phyloP scores from a whole-genome alignment of 208 protist genomes.

The Acanthamoeba triangularis region DNA sequence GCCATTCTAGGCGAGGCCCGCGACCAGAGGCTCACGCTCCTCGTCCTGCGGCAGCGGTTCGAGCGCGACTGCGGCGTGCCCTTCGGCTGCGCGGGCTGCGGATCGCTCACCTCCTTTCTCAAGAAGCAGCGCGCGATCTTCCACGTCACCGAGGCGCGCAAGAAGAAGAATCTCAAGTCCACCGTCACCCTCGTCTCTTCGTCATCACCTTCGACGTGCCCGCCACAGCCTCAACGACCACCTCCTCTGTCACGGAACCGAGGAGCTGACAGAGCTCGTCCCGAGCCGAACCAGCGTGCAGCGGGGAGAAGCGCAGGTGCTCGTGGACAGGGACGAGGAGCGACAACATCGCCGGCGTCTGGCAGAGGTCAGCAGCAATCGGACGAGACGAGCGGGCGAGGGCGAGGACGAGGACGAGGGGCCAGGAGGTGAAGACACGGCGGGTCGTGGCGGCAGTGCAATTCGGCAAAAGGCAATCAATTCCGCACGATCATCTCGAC shows the following conservation, averaged over 20 bases:
- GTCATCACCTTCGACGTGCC: neutral
- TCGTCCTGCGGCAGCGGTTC: slow-evolving; percentile 58
- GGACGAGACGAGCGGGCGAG: neutral
- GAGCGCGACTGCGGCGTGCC: slow-evolving; percentile 69
- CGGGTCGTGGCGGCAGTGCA: no score
- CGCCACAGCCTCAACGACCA: neutral
- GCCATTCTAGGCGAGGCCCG: slow-evolving; percentile 40
- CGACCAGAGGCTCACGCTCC: slow-evolving; percentile 61
- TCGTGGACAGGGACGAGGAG: no score
- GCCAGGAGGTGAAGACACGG: neutral
- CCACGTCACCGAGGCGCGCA: neutral
- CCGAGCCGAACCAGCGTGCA: neutral
- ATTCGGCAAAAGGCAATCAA: no score
- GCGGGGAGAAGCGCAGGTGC: no score
- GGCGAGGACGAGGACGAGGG: neutral
- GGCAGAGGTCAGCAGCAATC: neutral
- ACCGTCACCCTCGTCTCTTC: slow-evolving; percentile 22
- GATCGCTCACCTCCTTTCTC: slow-evolving; percentile 52
- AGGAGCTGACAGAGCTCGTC: neutral
- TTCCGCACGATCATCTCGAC: no score
- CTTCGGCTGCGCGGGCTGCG: slow-evolving; percentile 52
- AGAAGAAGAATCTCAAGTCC: slow-evolving; percentile 73
- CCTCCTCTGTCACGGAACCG: neutral
- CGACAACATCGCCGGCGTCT: no score
- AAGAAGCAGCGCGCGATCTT: slow-evolving; percentile 46